phyloP scores from a whole-genome alignment of 495 filamentous ascomycete genomes.

The Astrothelium macrocarpum region DNA sequence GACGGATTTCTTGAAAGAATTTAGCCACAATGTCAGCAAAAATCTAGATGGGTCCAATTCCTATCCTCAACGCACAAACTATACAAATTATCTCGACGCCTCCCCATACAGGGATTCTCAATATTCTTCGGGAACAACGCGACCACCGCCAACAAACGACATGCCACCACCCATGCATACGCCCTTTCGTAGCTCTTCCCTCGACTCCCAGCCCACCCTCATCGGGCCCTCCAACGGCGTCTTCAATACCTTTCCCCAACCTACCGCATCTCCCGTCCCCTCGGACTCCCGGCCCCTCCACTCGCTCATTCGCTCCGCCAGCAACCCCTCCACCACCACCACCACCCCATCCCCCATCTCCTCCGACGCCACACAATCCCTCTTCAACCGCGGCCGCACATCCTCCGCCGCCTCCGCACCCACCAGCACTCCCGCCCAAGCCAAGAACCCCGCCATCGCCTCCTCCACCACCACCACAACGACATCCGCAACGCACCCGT shows the following conservation, averaged over 20 bases:
- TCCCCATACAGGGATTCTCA: background rate
- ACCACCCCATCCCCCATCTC: background rate
- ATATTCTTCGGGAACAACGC: constrained; percentile 19
- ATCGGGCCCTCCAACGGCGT: background rate
- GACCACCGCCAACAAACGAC: constrained; percentile 38
- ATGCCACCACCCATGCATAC: constrained; percentile 3
- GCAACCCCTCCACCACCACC: background rate
- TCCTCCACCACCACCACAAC: constrained; percentile 40
- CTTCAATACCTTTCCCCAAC: background rate
- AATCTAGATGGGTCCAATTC: constrained; percentile 56
- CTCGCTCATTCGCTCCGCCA: background rate
- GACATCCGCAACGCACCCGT: constrained; percentile 36
- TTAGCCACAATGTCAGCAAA: constrained; percentile 66
- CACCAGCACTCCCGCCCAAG: background rate
- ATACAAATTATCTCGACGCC: constrained; percentile 8
- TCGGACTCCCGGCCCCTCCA: background rate
- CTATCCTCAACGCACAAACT: constrained; percentile 7
- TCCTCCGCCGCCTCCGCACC: constrained; percentile 55
- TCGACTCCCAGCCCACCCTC: background rate
- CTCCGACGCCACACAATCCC: constrained; percentile 53
- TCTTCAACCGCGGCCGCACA: constrained; percentile 66
- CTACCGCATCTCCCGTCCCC: background rate
- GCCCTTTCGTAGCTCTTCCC: background rate
- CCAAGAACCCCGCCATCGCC: constrained; percentile 9
- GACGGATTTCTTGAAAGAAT: constrained; percentile 63